A percentile compares a stretch with the other conserved stretches of the same genome.
phyloP scores from a whole-genome alignment of 2,329 filamentous ascomycete genomes.

The Alternaria novae-zelandiae region DNA sequence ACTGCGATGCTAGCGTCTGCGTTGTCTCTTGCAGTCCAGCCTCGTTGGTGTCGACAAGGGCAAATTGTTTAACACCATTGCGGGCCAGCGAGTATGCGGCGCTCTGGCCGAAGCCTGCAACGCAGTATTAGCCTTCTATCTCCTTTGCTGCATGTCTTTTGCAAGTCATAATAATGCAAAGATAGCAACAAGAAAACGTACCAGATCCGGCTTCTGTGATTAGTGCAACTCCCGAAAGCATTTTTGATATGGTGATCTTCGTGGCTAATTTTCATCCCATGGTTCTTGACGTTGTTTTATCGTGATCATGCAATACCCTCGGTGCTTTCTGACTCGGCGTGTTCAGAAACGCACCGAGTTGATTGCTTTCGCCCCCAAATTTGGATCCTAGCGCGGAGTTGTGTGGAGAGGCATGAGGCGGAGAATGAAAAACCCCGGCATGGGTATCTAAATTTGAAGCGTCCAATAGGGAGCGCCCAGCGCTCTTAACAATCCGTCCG shows the following conservation, averaged over 20 bases:
- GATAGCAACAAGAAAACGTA: not conserved
- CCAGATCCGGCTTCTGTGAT: conserved; percentile 16
- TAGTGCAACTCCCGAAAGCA: conserved; percentile 12
- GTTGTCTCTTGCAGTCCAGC: conserved; percentile 13
- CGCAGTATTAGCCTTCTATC: not conserved
- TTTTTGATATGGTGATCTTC: conserved; percentile 5
- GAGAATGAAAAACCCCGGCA: not conserved
- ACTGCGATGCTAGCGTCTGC: conserved; percentile 2
- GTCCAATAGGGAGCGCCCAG: not conserved
- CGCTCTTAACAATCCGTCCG: not conserved
- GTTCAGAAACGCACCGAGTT: conserved; percentile 7
- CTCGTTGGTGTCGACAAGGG: conserved; percentile 15
- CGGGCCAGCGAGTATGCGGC: conserved; percentile 11
- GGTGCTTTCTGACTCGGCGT: conserved; percentile 12
- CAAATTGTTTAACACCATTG: conserved; percentile 10
- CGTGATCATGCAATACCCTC: conserved; percentile 4
- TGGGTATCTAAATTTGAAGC: not conserved
- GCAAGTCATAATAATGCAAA: not conserved
- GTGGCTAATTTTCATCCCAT: conserved; percentile 2
- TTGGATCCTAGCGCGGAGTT: not conserved
- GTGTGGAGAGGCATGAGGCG: not conserved
- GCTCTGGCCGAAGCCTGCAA: conserved; percentile 12
- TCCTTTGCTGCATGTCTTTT: not conserved
- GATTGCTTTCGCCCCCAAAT: not conserved
- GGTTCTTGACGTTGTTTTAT: conserved; percentile 11